A percentile compares a stretch with the other conserved stretches of the same genome.
Evolutionary conservation across 1,284 basidiomycete genomes (phyloP).

Genomic region (Cutaneotrichosporon arboriforme): DNA sequence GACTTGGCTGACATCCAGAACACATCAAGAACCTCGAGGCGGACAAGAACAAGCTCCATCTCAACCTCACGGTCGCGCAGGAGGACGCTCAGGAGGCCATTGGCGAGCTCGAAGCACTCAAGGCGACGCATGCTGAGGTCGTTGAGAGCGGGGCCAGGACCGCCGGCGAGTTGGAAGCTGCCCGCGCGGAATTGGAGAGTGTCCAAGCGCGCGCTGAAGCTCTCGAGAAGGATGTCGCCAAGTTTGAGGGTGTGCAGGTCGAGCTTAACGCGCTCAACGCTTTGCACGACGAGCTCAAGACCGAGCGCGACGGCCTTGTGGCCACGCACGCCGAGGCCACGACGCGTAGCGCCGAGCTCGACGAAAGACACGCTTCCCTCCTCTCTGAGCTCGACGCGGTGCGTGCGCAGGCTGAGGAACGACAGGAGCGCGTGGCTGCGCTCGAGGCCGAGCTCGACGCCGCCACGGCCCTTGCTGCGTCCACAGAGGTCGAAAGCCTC

Average conservation of each 20-base stretch:
- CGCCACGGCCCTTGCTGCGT: neutral
- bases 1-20: neutral
- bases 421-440: neutral
- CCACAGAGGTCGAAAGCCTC: neutral
- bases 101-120: neutral
- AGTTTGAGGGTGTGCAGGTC: neutral
- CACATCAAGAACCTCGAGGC: slow-evolving; percentile 5
- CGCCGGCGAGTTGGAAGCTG: neutral
- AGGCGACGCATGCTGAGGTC: slow-evolving; percentile 1
- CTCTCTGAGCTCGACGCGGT: neutral
- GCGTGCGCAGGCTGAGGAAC: neutral
- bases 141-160: neutral
- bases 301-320: neutral
- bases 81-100: slow-evolving; percentile 7
- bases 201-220: neutral
- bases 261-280: neutral
- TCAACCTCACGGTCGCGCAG: slow-evolving; percentile 6
- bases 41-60: slow-evolving; percentile 7
- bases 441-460: neutral
- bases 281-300: slow-evolving; percentile 1
- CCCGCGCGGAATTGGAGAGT: neutral
- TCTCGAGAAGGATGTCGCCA: neutral
- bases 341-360: neutral
- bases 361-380: neutral
- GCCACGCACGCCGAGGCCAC: neutral